These are phyloP conservation scores for Coemansia furcata DNA, from an alignment of 192 early-diverging fungal species.

Conservation along the genomic window DNA sequence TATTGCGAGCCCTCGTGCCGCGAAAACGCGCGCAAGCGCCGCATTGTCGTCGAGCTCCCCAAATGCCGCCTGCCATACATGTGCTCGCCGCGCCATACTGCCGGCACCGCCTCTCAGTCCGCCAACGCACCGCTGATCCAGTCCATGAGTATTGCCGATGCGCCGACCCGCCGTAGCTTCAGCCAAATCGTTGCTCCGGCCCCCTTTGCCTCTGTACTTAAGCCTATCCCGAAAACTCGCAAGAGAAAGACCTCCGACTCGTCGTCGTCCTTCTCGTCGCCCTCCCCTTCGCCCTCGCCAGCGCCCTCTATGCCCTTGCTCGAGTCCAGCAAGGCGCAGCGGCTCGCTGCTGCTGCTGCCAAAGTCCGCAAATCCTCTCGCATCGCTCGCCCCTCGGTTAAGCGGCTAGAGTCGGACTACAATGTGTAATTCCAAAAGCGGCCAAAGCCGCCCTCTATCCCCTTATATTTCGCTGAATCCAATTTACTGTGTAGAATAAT, in stretches of 20 bases:
- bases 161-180: background rate
- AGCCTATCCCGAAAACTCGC: conserved; percentile 4
- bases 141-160: background rate
- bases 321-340: background rate
- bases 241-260: conserved; percentile 4
- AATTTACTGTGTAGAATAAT: conserved; percentile 13
- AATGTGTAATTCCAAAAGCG: conserved; percentile 8
- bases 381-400: conserved; percentile 43
- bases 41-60: conserved; percentile 51
- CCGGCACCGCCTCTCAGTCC: background rate
- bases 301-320: background rate
- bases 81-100: conserved; percentile 48
- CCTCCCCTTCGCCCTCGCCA: background rate
- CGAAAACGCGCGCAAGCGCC: conserved; percentile 40
- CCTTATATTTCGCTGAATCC: background rate
- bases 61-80: conserved; percentile 51
- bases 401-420: conserved; percentile 40
- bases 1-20: conserved; percentile 47
- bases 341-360: conserved; percentile 1
- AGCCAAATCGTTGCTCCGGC: background rate
- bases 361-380: conserved; percentile 52
- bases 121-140: background rate
- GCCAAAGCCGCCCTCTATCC: background rate
- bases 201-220: background rate
- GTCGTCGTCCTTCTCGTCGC: background rate